A percentile compares a stretch with the other conserved stretches of the same genome.
phyloP scores from a whole-genome alignment of 768 basidiomycete species.

The Chalciporus piperatus region DNA sequence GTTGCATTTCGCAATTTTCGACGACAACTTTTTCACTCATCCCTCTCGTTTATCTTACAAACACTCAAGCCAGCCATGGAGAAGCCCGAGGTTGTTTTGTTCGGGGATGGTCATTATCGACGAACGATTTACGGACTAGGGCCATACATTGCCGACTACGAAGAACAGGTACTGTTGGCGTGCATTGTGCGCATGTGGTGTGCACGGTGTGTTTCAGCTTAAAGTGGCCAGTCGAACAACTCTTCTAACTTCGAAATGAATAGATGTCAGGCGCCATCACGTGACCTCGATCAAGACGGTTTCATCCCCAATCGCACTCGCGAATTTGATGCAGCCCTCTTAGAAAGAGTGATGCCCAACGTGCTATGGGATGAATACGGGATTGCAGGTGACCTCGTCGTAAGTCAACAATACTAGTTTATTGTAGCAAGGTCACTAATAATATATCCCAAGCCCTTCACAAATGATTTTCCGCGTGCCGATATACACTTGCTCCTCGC shows the following conservation, averaged over 20 bases:
- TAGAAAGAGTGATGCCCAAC: too few relatives aligned
- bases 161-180: background rate
- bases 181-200: background rate
- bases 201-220: background rate
- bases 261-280: too few relatives aligned
- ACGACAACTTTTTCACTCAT: slow-evolving; percentile 31
- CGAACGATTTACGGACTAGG: background rate
- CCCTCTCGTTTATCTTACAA: slow-evolving; percentile 21
- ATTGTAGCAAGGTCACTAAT: slow-evolving; percentile 15
- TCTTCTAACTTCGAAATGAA: too few relatives aligned
- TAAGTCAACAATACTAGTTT: background rate
- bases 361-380: slow-evolving; percentile 12
- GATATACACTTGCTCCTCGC: slow-evolving; percentile 28
- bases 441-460: slow-evolving; percentile 28
- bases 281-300: too few relatives aligned
- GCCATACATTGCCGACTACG: background rate
- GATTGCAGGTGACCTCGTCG: slow-evolving; percentile 14
- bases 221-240: too few relatives aligned
- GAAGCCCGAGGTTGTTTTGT: slow-evolving; percentile 21
- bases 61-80: slow-evolving; percentile 26
- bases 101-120: slow-evolving; percentile 30
- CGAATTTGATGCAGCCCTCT: too few relatives aligned
- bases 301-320: too few relatives aligned
- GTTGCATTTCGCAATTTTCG: slow-evolving; percentile 26
- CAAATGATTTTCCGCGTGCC: slow-evolving; percentile 27